Conservation (phyloP, 2,329 filamentous ascomycete genomes). For the Aspergillus felis region DNA sequence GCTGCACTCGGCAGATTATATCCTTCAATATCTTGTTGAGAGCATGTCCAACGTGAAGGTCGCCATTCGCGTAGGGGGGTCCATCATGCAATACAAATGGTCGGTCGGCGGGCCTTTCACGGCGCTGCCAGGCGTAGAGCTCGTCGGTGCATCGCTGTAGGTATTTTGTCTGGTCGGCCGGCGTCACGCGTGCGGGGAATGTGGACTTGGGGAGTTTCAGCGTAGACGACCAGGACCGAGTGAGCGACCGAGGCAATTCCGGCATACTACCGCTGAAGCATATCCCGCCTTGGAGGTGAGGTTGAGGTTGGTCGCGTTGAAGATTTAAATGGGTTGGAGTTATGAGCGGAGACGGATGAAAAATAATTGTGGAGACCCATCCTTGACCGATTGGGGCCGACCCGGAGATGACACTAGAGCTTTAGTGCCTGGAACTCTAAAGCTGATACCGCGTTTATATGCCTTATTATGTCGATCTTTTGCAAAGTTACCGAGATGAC, state of each 20-base stretch:
- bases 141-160: constrained; percentile 78
- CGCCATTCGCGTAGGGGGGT: constrained; percentile 92
- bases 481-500: not conserved
- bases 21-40: constrained; percentile 98
- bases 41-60: constrained; percentile 86
- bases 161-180: constrained; percentile 51
- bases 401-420: no score
- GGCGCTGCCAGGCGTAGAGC: constrained; percentile 81
- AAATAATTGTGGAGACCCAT: not conserved
- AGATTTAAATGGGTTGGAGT: not conserved
- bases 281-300: constrained; percentile 13
- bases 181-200: constrained; percentile 55
- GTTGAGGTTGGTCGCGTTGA: not conserved
- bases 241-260: constrained; percentile 33
- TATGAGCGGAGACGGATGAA: not conserved
- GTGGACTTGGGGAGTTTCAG: constrained; percentile 70
- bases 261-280: constrained; percentile 35
- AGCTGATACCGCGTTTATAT: no score
- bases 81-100: constrained; percentile 89
- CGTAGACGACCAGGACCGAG: constrained; percentile 65
- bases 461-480: not conserved
- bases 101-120: constrained; percentile 48
- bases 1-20: constrained; percentile 76
- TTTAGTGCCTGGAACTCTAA: not conserved
- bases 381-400: not conserved